Base-by-base conservation (phyloP, 2,329 filamentous ascomycete species). In the Lanzia echinophila region DNA sequence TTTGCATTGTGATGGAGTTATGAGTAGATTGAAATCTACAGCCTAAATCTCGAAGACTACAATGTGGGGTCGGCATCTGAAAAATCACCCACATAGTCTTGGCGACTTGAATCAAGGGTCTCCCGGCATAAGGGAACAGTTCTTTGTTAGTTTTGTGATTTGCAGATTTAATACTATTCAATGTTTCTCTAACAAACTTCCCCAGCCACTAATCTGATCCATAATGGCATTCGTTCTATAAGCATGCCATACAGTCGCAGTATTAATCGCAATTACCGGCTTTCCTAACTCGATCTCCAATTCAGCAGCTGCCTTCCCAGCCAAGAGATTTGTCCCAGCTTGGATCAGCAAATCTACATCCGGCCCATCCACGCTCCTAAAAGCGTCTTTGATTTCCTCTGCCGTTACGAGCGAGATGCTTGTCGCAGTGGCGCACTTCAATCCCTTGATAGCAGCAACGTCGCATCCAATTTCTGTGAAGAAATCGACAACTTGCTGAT, bases 171-270 rank as follows among this genome's bases (percentile, higher is more conserved):
- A 42, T 12, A n/a, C 31, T 20, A 20, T 41, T 43, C 50, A 57
- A 51, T 60, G 50, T 36, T 60, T 50, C 48, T 54, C 56, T 38
- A 60, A 45, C 47, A 60, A 53, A 43, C 24, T 45, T 17, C 58
- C 58, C 53, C 56, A 60, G 2, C 62, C 63, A 24, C 39, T 13
- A 33, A 65, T 53, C 56, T 64, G 59, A 52, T 64, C 62, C 54
- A 59, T 56, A 47, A 65, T 65, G 10, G 59, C 63, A 56, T 65
- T 65, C 17, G 56, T 58, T 34, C 63, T 54, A 50, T 64, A 62
- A 15, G 65, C 67, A 54, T 64, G 60, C 68, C 68, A 69, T 11
- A 65, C 60, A 7, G 67, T 69, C 2, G 67, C 67, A 8, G 63
- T 63, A 51, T 69, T 66, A 51, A 68, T 70, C 19, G 68, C 67